phyloP scores from a whole-genome alignment of 2,329 filamentous ascomycete species.

The Xylariaceae sp. region DNA sequence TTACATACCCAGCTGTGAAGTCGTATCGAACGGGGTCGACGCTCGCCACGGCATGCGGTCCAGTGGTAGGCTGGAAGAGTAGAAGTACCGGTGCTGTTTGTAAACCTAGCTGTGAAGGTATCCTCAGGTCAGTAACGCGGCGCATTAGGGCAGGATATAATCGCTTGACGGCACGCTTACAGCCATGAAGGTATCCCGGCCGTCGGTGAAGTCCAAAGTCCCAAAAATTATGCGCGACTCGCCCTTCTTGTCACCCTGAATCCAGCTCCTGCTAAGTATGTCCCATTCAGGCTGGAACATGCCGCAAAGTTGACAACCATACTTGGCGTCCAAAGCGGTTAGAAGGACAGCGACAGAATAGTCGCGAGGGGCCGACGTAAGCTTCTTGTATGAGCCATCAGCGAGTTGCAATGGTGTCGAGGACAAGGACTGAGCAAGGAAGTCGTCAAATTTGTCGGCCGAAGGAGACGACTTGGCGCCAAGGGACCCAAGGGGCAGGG shows the following conservation, averaged over 20 bases:
- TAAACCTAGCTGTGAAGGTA: conserved; percentile 63
- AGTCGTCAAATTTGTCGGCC: conserved; percentile 63
- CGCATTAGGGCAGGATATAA: background rate
- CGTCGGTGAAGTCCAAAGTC: conserved; percentile 82
- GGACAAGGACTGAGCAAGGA: conserved; percentile 60
- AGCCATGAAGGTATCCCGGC: conserved; percentile 78
- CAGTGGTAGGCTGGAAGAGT: conserved; percentile 78
- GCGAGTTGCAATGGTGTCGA: conserved; percentile 69
- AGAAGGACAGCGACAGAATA: conserved; percentile 78
- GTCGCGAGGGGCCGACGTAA: conserved; percentile 74
- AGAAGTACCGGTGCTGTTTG: conserved; percentile 91
- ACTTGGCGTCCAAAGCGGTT: conserved; percentile 78
- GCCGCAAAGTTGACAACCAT: conserved; percentile 77
- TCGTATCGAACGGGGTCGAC: conserved; percentile 72
- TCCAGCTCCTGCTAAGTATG: conserved; percentile 78
- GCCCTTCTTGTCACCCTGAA: conserved; percentile 70
- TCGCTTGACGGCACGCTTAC: conserved; percentile 44
- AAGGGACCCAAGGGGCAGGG: conserved; percentile 54
- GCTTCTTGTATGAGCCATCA: conserved; percentile 66
- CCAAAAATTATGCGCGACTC: conserved; percentile 71
- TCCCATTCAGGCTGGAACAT: conserved; percentile 96
- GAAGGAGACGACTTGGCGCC: conserved; percentile 55
- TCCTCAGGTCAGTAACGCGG: conserved; percentile 13
- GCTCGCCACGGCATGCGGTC: conserved; percentile 68
- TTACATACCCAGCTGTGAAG: conserved; percentile 68